Conservation (phyloP, 352 stramenopile species). For the Phytopythium delawarense region DNA sequence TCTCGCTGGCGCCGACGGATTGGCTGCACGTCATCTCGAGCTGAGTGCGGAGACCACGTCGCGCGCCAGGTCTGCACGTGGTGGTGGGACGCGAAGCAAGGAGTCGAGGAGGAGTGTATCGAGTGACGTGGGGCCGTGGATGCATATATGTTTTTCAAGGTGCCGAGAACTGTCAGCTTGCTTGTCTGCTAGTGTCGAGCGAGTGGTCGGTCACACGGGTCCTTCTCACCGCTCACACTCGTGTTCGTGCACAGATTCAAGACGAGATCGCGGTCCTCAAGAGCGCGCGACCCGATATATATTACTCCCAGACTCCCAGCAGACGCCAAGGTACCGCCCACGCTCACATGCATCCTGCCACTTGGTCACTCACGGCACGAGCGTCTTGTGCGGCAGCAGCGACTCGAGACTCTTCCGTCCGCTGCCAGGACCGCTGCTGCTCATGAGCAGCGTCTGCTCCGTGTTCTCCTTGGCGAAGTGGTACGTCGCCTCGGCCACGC, state of each 20-base stretch:
- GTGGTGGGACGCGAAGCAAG: not conserved
- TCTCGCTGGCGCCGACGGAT: constrained; percentile 83
- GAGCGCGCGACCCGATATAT: constrained; percentile 1
- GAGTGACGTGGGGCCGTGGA: not conserved
- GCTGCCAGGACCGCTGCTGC: not conserved
- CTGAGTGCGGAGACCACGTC: constrained; percentile 11
- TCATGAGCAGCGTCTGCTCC: constrained; percentile 14
- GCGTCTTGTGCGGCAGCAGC: constrained; percentile 4
- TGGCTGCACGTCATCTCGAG: constrained; percentile 79
- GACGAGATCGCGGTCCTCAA: not conserved
- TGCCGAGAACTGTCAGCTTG: not conserved
- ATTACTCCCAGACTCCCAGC: not conserved
- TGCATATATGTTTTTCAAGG: not conserved
- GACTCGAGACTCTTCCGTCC: constrained; percentile 2
- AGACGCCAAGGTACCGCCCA: not conserved
- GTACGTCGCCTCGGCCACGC: constrained; percentile 24
- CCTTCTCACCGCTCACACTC: not conserved
- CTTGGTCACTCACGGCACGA: not conserved
- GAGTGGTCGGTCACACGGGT: not conserved
- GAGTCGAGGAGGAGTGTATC: not conserved
- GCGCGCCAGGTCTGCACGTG: not conserved
- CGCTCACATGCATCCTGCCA: not conserved
- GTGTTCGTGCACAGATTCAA: not conserved
- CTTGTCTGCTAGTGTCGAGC: not conserved
- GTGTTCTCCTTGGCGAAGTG: constrained; percentile 21